A percentile compares a stretch with the other conserved stretches of the same genome.
phyloP scores from a whole-genome alignment of 768 basidiomycete genomes.

The Boletus sp. region DNA sequence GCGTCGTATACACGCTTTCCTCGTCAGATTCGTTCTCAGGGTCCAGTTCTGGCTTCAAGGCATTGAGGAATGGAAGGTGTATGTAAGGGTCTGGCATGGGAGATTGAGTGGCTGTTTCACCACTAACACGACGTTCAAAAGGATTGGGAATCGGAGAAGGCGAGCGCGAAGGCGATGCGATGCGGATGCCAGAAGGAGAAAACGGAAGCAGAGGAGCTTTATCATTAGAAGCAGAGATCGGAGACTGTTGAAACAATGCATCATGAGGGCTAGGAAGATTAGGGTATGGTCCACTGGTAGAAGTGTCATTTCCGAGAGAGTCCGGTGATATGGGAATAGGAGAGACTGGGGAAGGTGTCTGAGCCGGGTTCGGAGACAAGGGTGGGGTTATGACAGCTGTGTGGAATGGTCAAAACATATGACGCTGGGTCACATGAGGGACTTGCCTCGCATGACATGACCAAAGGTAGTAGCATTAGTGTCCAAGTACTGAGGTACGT shows the following conservation, averaged over 20 bases:
- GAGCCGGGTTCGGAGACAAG: constrained; percentile 32
- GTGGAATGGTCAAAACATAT: constrained; percentile 10
- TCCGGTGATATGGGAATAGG: constrained; percentile 27
- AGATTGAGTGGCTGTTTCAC: constrained; percentile 41
- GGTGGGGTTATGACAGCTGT: constrained; percentile 32
- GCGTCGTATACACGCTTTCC: constrained; percentile 34
- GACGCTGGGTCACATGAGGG: background rate
- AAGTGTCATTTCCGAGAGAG: constrained; percentile 11
- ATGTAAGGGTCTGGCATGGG: constrained; percentile 25
- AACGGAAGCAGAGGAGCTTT: constrained; percentile 19
- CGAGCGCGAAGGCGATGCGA: constrained; percentile 30
- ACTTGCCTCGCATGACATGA: constrained; percentile 31
- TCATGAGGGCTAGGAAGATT: constrained; percentile 23
- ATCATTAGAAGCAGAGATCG: constrained; percentile 6
- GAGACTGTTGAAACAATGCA: constrained; percentile 3
- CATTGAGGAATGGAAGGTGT: constrained; percentile 57
- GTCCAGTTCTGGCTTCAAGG: constrained; percentile 37
- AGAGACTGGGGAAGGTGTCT: constrained; percentile 34
- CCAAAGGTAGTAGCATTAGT: constrained; percentile 36
- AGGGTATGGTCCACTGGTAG: constrained; percentile 15
- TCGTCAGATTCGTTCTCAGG: constrained; percentile 30
- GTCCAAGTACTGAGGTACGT: constrained; percentile 45
- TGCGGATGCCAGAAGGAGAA: constrained; percentile 21
- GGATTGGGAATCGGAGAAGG: constrained; percentile 73
- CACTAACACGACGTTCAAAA: constrained; percentile 87